phyloP scores from a whole-genome alignment of 1,139 yeast species.

The Yamadazyma trypodendri region DNA sequence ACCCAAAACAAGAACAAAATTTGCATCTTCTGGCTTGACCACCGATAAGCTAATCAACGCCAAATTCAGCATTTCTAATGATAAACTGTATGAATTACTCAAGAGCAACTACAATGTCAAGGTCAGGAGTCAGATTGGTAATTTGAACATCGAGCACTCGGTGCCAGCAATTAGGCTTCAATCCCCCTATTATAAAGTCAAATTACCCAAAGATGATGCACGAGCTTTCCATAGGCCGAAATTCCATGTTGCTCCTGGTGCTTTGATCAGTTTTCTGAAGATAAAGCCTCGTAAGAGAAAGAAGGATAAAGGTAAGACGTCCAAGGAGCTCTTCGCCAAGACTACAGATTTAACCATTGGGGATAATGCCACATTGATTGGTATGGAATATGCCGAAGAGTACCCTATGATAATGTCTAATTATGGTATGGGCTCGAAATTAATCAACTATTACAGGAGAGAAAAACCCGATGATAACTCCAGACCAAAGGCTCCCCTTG shows the following conservation, averaged over 20 bases:
- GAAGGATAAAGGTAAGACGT: slow-evolving; percentile 82
- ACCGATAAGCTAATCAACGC: slow-evolving; percentile 47
- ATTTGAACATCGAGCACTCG: slow-evolving; percentile 87
- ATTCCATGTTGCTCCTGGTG: slow-evolving; percentile 75
- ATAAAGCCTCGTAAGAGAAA: slow-evolving; percentile 81
- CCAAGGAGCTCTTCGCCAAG: slow-evolving; percentile 67
- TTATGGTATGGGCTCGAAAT: slow-evolving; percentile 94
- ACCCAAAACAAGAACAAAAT: slow-evolving; percentile 21
- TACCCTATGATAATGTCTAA: slow-evolving; percentile 79
- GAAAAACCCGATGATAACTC: slow-evolving; percentile 75
- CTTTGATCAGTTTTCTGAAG: slow-evolving; percentile 72
- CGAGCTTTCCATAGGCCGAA: slow-evolving; percentile 80
- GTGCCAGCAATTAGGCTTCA: slow-evolving; percentile 85
- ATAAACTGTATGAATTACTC: slow-evolving; percentile 76
- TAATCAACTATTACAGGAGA: slow-evolving; percentile 90
- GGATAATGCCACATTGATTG: slow-evolving; percentile 70
- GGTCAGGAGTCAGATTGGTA: slow-evolving; percentile 90
- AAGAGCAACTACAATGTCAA: slow-evolving; percentile 87
- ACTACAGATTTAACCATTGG: slow-evolving; percentile 80
- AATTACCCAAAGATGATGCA: slow-evolving; percentile 63
- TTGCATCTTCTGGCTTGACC: slow-evolving; percentile 45
- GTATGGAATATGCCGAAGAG: slow-evolving; percentile 91
- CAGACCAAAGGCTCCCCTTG: slow-evolving; percentile 85
- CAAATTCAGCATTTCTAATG: slow-evolving; percentile 84
- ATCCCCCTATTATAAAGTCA: slow-evolving; percentile 88